Base-by-base conservation (phyloP, 2,329 filamentous ascomycete genomes). In the Fusarium miscanthi region DNA sequence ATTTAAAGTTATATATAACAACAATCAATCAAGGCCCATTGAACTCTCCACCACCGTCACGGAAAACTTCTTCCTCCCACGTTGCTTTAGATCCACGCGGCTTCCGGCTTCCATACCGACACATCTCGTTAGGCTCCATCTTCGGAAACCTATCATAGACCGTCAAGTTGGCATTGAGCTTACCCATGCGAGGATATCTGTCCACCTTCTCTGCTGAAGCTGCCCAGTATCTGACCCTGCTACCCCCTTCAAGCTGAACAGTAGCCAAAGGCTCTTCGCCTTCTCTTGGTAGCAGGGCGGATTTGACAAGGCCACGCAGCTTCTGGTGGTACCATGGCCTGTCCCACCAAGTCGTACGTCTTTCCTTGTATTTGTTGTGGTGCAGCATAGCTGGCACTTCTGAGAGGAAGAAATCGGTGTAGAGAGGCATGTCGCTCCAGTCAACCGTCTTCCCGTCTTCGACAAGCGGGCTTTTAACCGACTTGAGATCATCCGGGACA, bases 41-140 rank as follows among this genome's bases (percentile, higher is more conserved):
- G 9, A 65, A 37, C 10, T 6, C 19, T 4, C 49, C 63, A 14
- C 25, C 35, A 5, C 45, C 23, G 3, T 67, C 64, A 8, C 64
- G 41, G 6, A 67, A 59, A 1, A 61, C 10, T 3, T 67, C 64
- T 17, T 67, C 64, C n/a, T 58, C 59, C 63, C 54, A 67, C 2
- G 35, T 52, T 4, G 31, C 31, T 19, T 54, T n/a, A 6, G 30
- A 14, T 17, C 23, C 38, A 1, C 23, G 30, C 12, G n/a, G n/a
- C 1, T 23, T 56, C 13, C 19, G 40, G 4, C 17, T 12, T 19
- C 23, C 19, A 7, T 42, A 59, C 1, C 4, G 27, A 7, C 64
- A 67, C 0, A 25, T 27, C 8, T 35, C 25, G 0, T 37, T 12
- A 8, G 33, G 4, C 4, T 41, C 30, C 53, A 67, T 48, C 11